phyloP scores from a whole-genome alignment of 345 rosid species.

The Camelina hispida region DNA sequence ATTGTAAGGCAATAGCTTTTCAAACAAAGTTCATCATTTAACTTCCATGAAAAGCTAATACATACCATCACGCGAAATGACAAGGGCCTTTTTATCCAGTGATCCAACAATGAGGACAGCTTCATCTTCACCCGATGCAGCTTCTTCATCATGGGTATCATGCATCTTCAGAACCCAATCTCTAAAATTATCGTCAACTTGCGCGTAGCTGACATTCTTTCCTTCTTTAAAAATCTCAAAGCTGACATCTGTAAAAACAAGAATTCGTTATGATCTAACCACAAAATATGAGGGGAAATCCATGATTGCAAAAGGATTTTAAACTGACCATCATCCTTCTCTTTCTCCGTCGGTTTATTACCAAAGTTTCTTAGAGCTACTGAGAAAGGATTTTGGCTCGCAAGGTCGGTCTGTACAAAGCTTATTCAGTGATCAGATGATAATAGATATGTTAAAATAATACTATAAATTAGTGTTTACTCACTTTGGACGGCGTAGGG shows the following conservation, averaged over 20 bases:
- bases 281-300: slow-evolving; percentile 17
- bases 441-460: not conserved
- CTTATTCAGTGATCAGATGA: slow-evolving; percentile 8
- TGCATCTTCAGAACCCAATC: slow-evolving; percentile 80
- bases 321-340: slow-evolving; percentile 52
- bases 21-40: slow-evolving; percentile 1
- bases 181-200: slow-evolving; percentile 62
- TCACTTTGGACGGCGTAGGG: slow-evolving; percentile 75
- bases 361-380: slow-evolving; percentile 64
- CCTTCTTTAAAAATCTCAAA: slow-evolving; percentile 50
- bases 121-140: slow-evolving; percentile 60
- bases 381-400: slow-evolving; percentile 60
- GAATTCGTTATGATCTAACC: slow-evolving; percentile 5
- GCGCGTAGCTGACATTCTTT: slow-evolving; percentile 44
- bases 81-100: slow-evolving; percentile 56
- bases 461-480: slow-evolving; percentile 4
- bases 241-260: slow-evolving; percentile 48
- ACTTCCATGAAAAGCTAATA: slow-evolving; percentile 1
- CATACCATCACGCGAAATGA: slow-evolving; percentile 68
- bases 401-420: slow-evolving; percentile 68
- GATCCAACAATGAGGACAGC: slow-evolving; percentile 49
- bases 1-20: slow-evolving; percentile 16
- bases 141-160: slow-evolving; percentile 62
- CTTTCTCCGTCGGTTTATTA: slow-evolving; percentile 46
- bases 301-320: slow-evolving; percentile 9